Evolutionary conservation across 2,329 filamentous ascomycete genomes (phyloP), one percentile per base, ranked within the genome.

Genomic region (Aspergillus caelatus): DNA sequence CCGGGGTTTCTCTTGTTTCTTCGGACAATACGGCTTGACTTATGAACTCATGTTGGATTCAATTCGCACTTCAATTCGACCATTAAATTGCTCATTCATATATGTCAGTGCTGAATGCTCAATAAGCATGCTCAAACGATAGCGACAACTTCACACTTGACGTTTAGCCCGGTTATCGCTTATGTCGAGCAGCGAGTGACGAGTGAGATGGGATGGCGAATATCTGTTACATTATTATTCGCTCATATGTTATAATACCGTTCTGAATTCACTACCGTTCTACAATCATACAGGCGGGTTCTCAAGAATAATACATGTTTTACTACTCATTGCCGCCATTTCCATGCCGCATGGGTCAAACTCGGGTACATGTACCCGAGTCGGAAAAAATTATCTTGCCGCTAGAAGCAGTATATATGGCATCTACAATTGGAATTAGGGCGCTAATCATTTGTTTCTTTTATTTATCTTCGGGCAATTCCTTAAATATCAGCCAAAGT

Each of bases 301-400:
- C n/a, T 23, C 5, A 45, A 45, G 43, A 41, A 7, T 16, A 16
- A 6, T 41, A 8, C 16, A 9, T n/a, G 36, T 9, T 9, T 41
- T 41, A 41, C 36, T 19, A 19, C 14, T 41, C 2, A 14, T 41
- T 16, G 3, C 36, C 2, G 36, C 16, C 36, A 50, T 30, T 30
- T 50, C 23, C 14, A 50, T 7, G 21, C 23, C 1, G 14, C 14
- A 30, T 19, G 9, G 39, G 39, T 36, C 14, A 21, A 34, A 11
- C 50, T 45, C 58, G 58, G 58, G 58, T 56, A 56, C 58, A 39
- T 30, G 58, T 56, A 61, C 58, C 58, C 58, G 58, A 56, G 12
- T 46, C 26, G 12, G 50, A 21, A 36, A 46, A 46, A 55, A 55
- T 48, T 11, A 50, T 32, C 36, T 60, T 11, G 52, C 28, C 23